Evolutionary conservation across 1,284 basidiomycete species (phyloP).

Genomic region (Sutorius eximius): DNA sequence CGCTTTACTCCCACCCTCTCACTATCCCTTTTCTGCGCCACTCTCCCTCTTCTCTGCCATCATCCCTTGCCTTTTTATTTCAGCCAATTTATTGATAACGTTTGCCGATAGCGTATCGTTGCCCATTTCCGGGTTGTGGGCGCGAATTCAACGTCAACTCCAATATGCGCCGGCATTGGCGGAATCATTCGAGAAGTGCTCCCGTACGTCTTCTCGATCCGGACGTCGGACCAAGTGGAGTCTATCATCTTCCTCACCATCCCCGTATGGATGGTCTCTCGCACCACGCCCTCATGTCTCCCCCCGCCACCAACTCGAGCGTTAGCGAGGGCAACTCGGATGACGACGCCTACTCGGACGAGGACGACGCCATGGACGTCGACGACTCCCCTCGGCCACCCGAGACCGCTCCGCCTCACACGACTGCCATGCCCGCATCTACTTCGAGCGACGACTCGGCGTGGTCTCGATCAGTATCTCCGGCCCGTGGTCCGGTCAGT

Average conservation of each 20-base stretch:
- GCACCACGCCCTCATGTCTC: conserved; percentile 29
- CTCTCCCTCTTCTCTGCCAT: background rate
- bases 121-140: conserved; percentile 71
- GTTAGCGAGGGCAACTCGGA: conserved; percentile 31
- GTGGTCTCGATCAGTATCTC: conserved; percentile 32
- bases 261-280: conserved; percentile 15
- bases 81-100: conserved; percentile 13
- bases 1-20: conserved; percentile 14
- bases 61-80: background rate
- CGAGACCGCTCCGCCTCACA: too few relatives aligned
- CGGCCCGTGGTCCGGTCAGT: conserved; percentile 17
- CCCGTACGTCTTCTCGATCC: conserved; percentile 24
- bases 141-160: conserved; percentile 78
- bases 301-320: conserved; percentile 33
- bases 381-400: conserved; percentile 2
- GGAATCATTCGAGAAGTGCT: conserved; percentile 52
- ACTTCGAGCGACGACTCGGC: conserved; percentile 25
- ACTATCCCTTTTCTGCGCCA: conserved; percentile 10
- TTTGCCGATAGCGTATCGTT: conserved; percentile 59
- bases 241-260: conserved; percentile 16
- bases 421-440: conserved; percentile 2
- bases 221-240: conserved; percentile 14
- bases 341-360: conserved; percentile 31
- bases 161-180: conserved; percentile 76
- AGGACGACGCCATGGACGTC: conserved; percentile 29